Conservation (phyloP, 2,329 filamentous ascomycete species). For the Dichotomopilus funicola region DNA sequence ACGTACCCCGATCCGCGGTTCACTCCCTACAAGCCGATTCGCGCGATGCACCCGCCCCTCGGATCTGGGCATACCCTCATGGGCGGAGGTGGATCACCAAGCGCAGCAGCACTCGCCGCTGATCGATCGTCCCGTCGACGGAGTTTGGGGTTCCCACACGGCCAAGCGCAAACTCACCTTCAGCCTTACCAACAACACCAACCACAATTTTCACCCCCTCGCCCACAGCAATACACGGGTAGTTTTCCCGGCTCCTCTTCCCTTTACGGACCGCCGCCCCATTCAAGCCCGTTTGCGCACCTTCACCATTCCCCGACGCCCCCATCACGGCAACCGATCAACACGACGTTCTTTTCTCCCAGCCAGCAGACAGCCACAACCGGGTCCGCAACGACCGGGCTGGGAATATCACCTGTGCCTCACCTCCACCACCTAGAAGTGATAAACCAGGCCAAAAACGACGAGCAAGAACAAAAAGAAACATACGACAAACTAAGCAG, state of each 20-base stretch:
- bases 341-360: no score
- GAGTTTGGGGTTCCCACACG: conserved; percentile 46
- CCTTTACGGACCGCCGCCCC: not conserved
- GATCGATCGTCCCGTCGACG: conserved; percentile 55
- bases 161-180: conserved; percentile 8
- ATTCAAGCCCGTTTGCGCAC: not conserved
- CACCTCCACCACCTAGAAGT: no score
- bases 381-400: no score
- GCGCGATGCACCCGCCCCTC: conserved; percentile 40
- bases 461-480: not conserved
- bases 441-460: not conserved
- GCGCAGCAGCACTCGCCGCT: conserved; percentile 46
- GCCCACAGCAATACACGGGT: not conserved
- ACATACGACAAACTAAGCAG: conserved; percentile 63
- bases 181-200: not conserved
- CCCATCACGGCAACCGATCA: not conserved
- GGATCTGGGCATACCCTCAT: not conserved
- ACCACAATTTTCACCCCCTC: not conserved
- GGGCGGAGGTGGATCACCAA: conserved; percentile 24
- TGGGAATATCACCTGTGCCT: no score
- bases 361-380: no score
- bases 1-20: conserved; percentile 84
- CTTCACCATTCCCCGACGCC: not conserved
- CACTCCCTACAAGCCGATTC: conserved; percentile 69
- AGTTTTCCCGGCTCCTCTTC: not conserved